These are phyloP conservation scores for Macroventuria anomochaeta DNA, from an alignment of 2,329 filamentous ascomycete genomes.

Conservation along the genomic window DNA sequence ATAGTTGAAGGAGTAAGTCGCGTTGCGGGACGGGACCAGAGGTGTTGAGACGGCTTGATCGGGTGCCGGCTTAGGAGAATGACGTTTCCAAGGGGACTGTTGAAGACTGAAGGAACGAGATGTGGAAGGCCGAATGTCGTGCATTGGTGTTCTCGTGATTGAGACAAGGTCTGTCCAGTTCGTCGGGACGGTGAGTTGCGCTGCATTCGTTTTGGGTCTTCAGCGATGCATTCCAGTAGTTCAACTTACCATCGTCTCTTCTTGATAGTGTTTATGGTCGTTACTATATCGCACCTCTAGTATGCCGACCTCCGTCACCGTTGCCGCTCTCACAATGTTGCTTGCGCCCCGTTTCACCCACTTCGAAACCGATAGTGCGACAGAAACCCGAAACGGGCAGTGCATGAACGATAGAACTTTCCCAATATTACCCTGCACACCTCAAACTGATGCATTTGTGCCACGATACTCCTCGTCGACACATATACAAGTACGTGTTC, in stretches of 20 bases:
- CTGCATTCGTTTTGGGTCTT: not conserved
- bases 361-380: slow-evolving; percentile 18
- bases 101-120: not conserved
- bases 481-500: slow-evolving; percentile 9
- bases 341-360: slow-evolving; percentile 12
- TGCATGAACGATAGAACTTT: slow-evolving; percentile 13
- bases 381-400: slow-evolving; percentile 12
- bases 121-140: too few species aligned
- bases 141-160: not conserved
- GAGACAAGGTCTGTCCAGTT: not conserved
- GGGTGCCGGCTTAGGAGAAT: not conserved
- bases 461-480: slow-evolving; percentile 2
- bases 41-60: slow-evolving; percentile 4
- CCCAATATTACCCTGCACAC: slow-evolving; percentile 1
- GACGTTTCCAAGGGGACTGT: not conserved
- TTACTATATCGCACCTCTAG: not conserved
- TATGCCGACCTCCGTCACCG: not conserved
- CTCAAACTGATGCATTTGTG: slow-evolving; percentile 6
- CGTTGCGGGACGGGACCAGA: slow-evolving; percentile 2
- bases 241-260: not conserved
- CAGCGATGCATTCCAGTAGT: not conserved
- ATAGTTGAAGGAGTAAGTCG: not conserved
- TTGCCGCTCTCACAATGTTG: not conserved
- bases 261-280: not conserved
- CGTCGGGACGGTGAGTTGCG: not conserved